Conservation (phyloP, 208 protist genomes). For the Crithidia thermophila region DNA sequence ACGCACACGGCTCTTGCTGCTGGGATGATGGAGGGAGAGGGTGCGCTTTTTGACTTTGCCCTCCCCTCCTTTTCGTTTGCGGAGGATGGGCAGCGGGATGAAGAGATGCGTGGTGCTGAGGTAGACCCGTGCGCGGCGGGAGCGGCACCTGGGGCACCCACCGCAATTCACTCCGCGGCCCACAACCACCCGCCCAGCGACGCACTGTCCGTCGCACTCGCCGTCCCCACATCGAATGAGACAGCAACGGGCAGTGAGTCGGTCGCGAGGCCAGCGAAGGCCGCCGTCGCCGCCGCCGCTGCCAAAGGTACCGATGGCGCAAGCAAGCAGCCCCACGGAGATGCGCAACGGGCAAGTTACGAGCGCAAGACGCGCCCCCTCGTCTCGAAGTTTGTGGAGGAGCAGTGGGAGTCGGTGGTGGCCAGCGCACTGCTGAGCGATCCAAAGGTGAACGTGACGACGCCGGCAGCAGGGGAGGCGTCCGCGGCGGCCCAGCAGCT, state of each 20-base stretch:
- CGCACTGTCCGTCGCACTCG: neutral
- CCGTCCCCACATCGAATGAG: neutral
- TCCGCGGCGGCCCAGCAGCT: neutral
- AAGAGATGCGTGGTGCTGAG: neutral
- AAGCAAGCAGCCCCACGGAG: neutral
- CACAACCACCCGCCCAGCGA: neutral
- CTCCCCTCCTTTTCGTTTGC: slow-evolving; percentile 2
- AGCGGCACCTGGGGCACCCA: too few relatives aligned
- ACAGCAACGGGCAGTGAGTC: too few relatives aligned
- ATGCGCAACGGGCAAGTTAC: slow-evolving; percentile 14
- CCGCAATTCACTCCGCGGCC: slow-evolving; percentile 6
- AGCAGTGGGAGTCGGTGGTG: slow-evolving; percentile 34
- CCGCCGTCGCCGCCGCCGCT: too few relatives aligned
- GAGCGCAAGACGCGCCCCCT: slow-evolving; percentile 30
- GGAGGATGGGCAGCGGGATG: neutral
- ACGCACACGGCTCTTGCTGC: neutral
- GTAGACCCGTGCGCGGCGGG: too few relatives aligned
- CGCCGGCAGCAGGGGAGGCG: neutral
- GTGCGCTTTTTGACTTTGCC: slow-evolving; percentile 30
- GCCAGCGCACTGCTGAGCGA: slow-evolving; percentile 11
- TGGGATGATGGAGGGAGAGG: neutral
- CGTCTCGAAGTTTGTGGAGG: slow-evolving; percentile 16
- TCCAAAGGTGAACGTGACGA: neutral
- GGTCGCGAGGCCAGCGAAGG: too few relatives aligned
- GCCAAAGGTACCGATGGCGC: neutral